Evolutionary conservation across 257 asterid genomes (phyloP).

Genomic region (Misopates orontium): DNA sequence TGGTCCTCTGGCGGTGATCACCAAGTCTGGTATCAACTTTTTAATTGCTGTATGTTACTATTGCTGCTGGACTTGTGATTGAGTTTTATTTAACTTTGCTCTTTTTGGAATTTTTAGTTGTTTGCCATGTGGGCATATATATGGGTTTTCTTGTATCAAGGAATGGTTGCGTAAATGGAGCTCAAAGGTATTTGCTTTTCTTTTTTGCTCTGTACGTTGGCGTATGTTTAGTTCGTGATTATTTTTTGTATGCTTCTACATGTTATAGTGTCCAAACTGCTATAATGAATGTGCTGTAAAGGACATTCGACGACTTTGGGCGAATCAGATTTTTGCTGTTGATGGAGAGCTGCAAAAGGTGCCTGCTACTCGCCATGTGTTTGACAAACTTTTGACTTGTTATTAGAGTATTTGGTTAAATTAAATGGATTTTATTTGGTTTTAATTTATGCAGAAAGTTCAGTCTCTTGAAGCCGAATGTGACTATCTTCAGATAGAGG

Average conservation of each 20-base stretch:
- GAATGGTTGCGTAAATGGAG: constrained; percentile 68
- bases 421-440: constrained; percentile 22
- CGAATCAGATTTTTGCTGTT: constrained; percentile 57
- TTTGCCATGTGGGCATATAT: constrained; percentile 93
- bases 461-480: constrained; percentile 65
- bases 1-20: constrained; percentile 86
- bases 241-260: constrained; percentile 14
- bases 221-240: background rate
- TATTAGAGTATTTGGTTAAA: constrained; percentile 1
- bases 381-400: background rate
- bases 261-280: constrained; percentile 89
- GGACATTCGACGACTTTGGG: constrained; percentile 75
- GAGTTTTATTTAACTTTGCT: too few species aligned
- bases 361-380: background rate
- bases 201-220: background rate
- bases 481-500: constrained; percentile 65
- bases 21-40: constrained; percentile 54
- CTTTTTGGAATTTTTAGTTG: constrained; percentile 48
- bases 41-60: too few species aligned
- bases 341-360: constrained; percentile 84
- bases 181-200: constrained; percentile 52
- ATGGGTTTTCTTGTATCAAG: constrained; percentile 78
- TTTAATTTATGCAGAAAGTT: constrained; percentile 53
- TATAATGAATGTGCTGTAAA: constrained; percentile 57
- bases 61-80: background rate